These are phyloP conservation scores for Pluteus cervinus DNA, from an alignment of 768 basidiomycete genomes.

Conservation along the genomic window DNA sequence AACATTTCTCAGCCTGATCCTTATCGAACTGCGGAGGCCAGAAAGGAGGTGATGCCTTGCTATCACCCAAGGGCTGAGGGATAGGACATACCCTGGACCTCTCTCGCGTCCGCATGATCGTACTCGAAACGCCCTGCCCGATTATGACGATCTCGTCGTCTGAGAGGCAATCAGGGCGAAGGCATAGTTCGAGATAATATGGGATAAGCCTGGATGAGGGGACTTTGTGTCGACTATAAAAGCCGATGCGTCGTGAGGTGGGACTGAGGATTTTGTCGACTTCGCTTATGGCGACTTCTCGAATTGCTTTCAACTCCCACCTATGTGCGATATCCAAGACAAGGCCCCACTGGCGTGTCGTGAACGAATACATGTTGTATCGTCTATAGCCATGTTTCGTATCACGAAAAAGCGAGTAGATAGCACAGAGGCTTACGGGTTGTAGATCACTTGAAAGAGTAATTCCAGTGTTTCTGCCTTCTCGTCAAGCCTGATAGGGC, in stretches of 20 bases:
- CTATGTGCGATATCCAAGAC: slow-evolving; percentile 48
- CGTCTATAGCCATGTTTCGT: slow-evolving; percentile 48
- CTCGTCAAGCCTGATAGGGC: slow-evolving; percentile 35
- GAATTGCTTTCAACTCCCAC: slow-evolving; percentile 52
- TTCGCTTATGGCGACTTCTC: slow-evolving; percentile 47
- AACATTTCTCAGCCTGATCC: no score
- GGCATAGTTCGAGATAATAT: slow-evolving; percentile 34
- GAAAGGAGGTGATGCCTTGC: no score
- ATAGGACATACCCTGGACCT: no score
- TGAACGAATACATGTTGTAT: slow-evolving; percentile 42
- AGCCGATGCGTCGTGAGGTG: slow-evolving; percentile 45
- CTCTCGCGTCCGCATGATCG: no score
- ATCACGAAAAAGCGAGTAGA: no score
- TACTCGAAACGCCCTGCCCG: no score
- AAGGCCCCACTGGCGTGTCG: slow-evolving; percentile 48
- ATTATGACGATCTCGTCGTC: slow-evolving; percentile 39
- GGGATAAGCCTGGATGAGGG: slow-evolving; percentile 32
- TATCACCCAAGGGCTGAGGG: no score
- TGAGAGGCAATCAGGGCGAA: slow-evolving; percentile 30
- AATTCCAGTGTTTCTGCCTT: slow-evolving; percentile 44
- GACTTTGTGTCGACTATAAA: slow-evolving; percentile 37
- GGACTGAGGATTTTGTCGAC: slow-evolving; percentile 38
- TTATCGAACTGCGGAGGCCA: no score
- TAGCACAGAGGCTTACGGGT: slow-evolving; percentile 46
- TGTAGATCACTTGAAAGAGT: slow-evolving; percentile 61